Conservation (phyloP, 2,329 filamentous ascomycete species). For the Albophoma yamanashiensis region DNA sequence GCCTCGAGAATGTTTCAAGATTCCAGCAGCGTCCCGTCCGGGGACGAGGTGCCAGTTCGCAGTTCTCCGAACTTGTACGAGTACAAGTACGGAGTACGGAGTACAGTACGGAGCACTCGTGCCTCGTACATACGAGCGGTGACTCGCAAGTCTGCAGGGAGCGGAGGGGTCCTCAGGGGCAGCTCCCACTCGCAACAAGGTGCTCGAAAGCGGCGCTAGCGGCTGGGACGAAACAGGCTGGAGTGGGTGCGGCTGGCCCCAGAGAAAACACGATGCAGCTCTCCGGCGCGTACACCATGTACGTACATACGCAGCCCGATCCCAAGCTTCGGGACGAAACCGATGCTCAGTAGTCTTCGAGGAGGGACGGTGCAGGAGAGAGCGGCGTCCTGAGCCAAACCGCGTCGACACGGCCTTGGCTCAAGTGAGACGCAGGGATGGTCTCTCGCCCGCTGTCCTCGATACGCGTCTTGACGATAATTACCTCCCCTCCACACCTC, state of each 20-base stretch:
- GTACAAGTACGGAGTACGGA: no score
- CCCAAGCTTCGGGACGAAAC: background rate
- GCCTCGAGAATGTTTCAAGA: background rate
- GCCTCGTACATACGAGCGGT: background rate
- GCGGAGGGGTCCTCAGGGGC: background rate
- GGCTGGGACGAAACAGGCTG: background rate
- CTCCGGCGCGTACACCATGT: background rate
- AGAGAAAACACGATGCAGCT: background rate
- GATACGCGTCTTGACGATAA: background rate
- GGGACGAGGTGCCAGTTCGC: no score
- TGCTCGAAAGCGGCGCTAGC: background rate
- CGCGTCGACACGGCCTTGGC: no score
- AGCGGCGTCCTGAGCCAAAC: background rate
- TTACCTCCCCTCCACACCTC: background rate
- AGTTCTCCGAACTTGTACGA: no score
- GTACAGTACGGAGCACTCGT: background rate
- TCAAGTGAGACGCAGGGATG: no score
- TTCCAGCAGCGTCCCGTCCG: background rate
- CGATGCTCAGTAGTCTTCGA: background rate
- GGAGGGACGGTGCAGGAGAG: background rate
- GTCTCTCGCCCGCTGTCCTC: background rate
- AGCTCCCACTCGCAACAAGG: background rate
- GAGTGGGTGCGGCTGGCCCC: background rate
- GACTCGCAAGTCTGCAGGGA: no score
- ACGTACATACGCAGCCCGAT: background rate